Percentiles rank a stretch among this genome's conserved stretches.
phyloP scores from a whole-genome alignment of 2,329 filamentous ascomycete genomes.

The Pyrenochaeta sp. region DNA sequence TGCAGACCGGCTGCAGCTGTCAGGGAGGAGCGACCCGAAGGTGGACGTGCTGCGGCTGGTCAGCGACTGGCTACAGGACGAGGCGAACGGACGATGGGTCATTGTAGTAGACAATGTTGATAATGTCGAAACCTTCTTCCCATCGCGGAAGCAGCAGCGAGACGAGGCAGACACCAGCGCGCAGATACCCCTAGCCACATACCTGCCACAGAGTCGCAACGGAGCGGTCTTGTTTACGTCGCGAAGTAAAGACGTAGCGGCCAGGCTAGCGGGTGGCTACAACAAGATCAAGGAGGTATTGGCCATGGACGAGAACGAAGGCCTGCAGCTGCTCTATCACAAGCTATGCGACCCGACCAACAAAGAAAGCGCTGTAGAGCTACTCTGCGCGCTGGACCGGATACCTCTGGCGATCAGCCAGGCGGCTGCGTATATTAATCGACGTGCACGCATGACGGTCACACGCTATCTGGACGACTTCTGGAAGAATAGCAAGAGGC shows the following conservation, averaged over 20 bases:
- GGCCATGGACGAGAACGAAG: constrained; percentile 26
- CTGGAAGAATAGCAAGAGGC: constrained; percentile 37
- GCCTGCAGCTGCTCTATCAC: constrained; percentile 25
- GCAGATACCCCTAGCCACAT: constrained; percentile 10
- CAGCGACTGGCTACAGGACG: constrained; percentile 18
- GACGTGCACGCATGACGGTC: constrained; percentile 15
- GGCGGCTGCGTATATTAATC: constrained; percentile 43
- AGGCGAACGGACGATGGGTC: constrained; percentile 18
- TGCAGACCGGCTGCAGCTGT: constrained; percentile 15
- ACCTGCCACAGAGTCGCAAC: constrained; percentile 15
- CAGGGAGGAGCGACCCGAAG: constrained; percentile 13
- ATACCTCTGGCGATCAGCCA: constrained; percentile 43
- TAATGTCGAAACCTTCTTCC: constrained; percentile 8
- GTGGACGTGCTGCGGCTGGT: constrained; percentile 17
- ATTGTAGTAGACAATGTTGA: constrained; percentile 25
- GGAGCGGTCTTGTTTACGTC: constrained; percentile 18
- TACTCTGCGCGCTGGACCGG: constrained; percentile 12
- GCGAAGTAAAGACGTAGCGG: constrained; percentile 11
- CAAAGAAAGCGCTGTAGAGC: constrained; percentile 6
- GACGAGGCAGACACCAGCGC: too few species aligned
- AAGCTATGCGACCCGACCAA: constrained; percentile 17
- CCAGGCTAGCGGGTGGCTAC: constrained; percentile 10
- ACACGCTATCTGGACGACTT: constrained; percentile 51
- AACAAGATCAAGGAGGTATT: constrained; percentile 20
- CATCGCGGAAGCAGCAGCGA: neutral